Evolutionary conservation across 345 rosid species (phyloP).

Genomic region (Brassica cretica): DNA sequence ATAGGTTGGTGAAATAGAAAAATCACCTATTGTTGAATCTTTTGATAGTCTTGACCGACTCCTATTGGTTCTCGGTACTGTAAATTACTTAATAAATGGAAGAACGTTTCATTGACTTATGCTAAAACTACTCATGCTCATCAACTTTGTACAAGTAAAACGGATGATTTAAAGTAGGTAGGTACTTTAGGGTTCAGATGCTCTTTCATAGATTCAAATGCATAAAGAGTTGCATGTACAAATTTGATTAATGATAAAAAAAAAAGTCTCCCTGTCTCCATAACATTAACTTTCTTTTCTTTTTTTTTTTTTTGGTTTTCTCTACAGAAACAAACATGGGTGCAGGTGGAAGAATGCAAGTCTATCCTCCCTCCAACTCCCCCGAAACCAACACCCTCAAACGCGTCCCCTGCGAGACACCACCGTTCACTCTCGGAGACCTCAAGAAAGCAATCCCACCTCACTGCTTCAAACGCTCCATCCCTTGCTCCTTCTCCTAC

Average conservation of each 20-base stretch:
- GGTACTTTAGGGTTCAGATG: background rate
- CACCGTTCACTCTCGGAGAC: constrained; percentile 70
- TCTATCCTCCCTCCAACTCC: constrained; percentile 45
- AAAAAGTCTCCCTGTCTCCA: background rate
- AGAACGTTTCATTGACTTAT: background rate
- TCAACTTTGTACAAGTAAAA: background rate
- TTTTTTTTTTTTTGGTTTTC: background rate
- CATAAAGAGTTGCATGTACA: background rate
- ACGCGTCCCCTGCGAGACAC: constrained; percentile 64
- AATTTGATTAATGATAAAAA: background rate
- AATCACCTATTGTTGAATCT: background rate
- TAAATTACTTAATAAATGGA: background rate
- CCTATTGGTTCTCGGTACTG: background rate
- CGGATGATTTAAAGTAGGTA: background rate
- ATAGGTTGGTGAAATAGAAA: no score
- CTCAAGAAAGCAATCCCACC: constrained; percentile 86
- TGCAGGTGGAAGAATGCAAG: constrained; percentile 76
- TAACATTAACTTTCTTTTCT: constrained; percentile 4
- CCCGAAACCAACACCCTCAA: constrained; percentile 38
- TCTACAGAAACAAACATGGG: constrained; percentile 62
- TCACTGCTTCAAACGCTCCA: constrained; percentile 85
- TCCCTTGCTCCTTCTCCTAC: constrained; percentile 73
- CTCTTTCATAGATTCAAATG: constrained; percentile 1
- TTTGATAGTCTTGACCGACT: background rate
- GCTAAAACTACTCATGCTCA: background rate